A percentile compares a stretch with the other conserved stretches of the same genome.
Conservation (phyloP, 1,284 basidiomycete genomes). For the Papiliotrema laurentii region DNA sequence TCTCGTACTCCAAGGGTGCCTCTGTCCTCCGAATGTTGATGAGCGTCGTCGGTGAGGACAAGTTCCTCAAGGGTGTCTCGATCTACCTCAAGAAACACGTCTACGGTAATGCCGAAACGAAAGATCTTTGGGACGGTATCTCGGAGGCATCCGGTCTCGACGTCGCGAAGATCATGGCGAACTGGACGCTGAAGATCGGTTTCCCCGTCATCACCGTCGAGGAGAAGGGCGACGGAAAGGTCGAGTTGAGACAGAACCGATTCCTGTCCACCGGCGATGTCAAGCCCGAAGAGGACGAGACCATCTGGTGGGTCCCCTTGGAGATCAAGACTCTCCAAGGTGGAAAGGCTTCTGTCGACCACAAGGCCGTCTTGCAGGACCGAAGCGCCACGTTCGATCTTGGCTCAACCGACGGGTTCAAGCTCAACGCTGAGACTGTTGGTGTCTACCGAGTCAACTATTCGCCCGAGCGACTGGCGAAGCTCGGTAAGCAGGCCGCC, state of each 20-base stretch:
- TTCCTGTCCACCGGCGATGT: constrained; percentile 83
- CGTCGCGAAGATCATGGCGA: constrained; percentile 78
- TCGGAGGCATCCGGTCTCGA: constrained; percentile 71
- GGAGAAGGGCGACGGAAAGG: constrained; percentile 62
- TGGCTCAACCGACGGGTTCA: constrained; percentile 68
- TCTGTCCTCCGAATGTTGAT: constrained; percentile 88
- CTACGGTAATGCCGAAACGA: constrained; percentile 79
- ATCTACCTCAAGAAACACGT: constrained; percentile 85
- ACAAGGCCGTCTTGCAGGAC: constrained; percentile 61
- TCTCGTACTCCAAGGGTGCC: constrained; percentile 83
- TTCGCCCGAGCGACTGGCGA: constrained; percentile 69
- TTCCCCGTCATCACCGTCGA: constrained; percentile 85
- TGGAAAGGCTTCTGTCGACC: constrained; percentile 62
- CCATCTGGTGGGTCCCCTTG: constrained; percentile 81
- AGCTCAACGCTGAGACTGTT: constrained; percentile 82
- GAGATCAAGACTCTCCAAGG: constrained; percentile 63
- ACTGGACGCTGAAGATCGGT: constrained; percentile 87
- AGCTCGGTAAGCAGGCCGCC: constrained; percentile 74
- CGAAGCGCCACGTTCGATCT: constrained; percentile 67
- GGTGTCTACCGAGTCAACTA: constrained; percentile 90
- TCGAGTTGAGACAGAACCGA: constrained; percentile 80
- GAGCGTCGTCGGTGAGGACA: constrained; percentile 81
- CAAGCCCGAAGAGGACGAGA: constrained; percentile 79
- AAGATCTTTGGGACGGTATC: constrained; percentile 87
- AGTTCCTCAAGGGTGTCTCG: constrained; percentile 80